Base-by-base conservation (phyloP, 768 basidiomycete species). In the Suillus americanus region DNA sequence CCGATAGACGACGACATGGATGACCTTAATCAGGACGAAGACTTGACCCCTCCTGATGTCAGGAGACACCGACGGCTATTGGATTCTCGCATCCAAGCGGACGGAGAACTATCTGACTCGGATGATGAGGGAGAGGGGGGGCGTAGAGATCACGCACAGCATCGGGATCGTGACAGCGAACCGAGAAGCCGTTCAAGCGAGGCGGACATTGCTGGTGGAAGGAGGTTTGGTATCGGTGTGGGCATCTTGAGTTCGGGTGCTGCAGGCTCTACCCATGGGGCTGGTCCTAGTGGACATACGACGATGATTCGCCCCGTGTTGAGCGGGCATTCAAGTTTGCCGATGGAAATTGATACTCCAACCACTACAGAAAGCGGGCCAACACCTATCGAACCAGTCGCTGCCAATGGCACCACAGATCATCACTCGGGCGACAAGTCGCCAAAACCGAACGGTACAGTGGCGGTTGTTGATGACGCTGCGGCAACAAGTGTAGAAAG, bases 111-210 rank as follows among this genome's bases (percentile, higher is more conserved):
- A 14, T 97, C 95, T 8, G 97, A 99, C 75, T 99, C 97, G 2
- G 97, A 99, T 68, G 97, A 99, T 73, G 97, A 99, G 78, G 96
- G 94, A 20, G 91, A 91, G 69, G 95, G 93, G 53, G 92, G 89
- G 1, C 84, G 95, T 62, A 82, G 89, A 64, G 83, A 95, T 69
- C 88, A 89, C 64, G 79, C 84, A 10, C 79, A 79, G 43, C 86
- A 90, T 74, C 81, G 82, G 33, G 83, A 87, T 40, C 79, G 79
- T 28, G 86, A 85, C 57, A 75, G 73, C 45, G 74, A 72, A 56
- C 84, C 82, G 62, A 74, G 78, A 50, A 79, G 78, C 64, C 71
- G 72, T 61, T 76, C 79, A 12, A 82, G 79, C 66, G 81, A 78
- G 50, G 79, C 77, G 23, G 85, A 83, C 37, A 79, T 74, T 41